Conservation (phyloP, 306 rosid genomes). For the Castanea mollissima region DNA sequence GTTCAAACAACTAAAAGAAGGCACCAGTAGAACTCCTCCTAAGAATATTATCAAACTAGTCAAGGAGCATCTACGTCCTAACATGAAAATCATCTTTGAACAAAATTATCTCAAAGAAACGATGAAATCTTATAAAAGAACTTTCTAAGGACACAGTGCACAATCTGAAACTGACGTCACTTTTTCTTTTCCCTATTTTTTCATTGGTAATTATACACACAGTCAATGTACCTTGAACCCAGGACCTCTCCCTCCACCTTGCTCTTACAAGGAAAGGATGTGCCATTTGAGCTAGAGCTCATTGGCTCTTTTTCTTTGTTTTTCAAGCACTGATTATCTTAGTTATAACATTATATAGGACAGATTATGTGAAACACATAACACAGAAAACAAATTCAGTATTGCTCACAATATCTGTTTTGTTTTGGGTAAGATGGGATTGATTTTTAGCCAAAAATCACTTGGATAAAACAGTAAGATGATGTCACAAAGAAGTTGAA, state of each 20-base stretch:
- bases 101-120: not conserved
- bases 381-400: not conserved
- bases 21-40: not conserved
- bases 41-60: not conserved
- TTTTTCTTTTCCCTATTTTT: not conserved
- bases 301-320: not conserved
- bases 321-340: conserved; percentile 5
- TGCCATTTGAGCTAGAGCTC: too few relatives aligned
- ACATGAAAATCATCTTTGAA: not conserved
- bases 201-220: not conserved
- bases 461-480: not conserved
- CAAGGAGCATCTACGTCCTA: not conserved
- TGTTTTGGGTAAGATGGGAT: not conserved
- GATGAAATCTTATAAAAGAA: not conserved
- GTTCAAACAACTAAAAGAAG: not conserved
- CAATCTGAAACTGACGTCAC: not conserved
- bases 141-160: not conserved
- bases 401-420: not conserved
- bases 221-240: too few relatives aligned
- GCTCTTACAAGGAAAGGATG: too few relatives aligned
- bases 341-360: conserved; percentile 3
- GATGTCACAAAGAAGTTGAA: conserved; percentile 3
- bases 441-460: not conserved
- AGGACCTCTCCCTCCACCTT: too few relatives aligned
- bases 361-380: not conserved